Conservation (phyloP, 345 rosid species). For the Bretschneidera sinensis region DNA sequence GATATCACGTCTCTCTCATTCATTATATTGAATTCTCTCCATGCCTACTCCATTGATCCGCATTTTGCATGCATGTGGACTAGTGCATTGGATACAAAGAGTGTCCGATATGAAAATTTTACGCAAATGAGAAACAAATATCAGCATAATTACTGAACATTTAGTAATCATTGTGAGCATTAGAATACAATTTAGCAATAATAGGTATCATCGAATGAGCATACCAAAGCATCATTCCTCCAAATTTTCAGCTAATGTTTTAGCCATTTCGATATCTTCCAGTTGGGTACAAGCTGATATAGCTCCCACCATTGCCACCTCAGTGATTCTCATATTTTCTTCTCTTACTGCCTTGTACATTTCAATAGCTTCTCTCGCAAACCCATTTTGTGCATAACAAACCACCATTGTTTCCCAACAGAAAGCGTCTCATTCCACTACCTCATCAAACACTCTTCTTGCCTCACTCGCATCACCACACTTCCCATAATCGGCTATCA, state of each 20-base stretch:
- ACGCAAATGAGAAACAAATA: neutral
- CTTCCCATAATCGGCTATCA: too few species aligned
- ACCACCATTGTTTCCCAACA: too few species aligned
- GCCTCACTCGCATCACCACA: too few species aligned
- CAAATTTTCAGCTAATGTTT: constrained; percentile 26
- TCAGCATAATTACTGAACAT: neutral
- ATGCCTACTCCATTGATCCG: too few species aligned
- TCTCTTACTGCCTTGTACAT: constrained; percentile 27
- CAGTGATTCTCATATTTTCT: constrained; percentile 22
- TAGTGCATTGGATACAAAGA: constrained; percentile 31
- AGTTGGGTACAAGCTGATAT: constrained; percentile 59
- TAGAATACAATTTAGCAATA: too few species aligned
- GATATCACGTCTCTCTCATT: too few species aligned
- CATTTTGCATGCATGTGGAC: too few species aligned
- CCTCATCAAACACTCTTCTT: too few species aligned
- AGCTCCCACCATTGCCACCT: constrained; percentile 46
- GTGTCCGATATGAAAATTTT: constrained; percentile 28
- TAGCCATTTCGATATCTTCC: constrained; percentile 41
- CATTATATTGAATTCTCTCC: too few species aligned
- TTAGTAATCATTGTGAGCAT: too few species aligned
- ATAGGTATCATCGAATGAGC: constrained; percentile 6
- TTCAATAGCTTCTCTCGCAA: constrained; percentile 31
- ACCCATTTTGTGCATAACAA: constrained; percentile 47
- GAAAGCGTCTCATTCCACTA: too few species aligned
- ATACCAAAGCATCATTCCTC: constrained; percentile 33